Evolutionary conservation across 1,139 yeast genomes (phyloP), one percentile per base, ranked within the genome.

Genomic region (Candida tetrigidarum): DNA sequence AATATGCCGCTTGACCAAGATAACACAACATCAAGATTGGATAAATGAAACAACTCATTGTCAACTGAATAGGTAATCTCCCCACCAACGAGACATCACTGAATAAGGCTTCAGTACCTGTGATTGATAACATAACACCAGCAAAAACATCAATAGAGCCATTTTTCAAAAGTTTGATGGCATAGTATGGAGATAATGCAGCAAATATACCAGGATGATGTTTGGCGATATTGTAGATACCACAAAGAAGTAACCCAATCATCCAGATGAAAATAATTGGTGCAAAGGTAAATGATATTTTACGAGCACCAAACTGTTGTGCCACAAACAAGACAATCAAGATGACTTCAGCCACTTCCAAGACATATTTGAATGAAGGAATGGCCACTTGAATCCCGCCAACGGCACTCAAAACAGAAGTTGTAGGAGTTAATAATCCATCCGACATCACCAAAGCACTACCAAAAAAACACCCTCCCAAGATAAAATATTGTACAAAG

Each of bases 101-200:
- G 63, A 81, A 81, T 81, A 81, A 75, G 4, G 85, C 84, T 53
- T 81, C 86, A 2, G 79, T 68, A 34, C 86, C 86, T 0, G 86
- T 80, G 20, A 81, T 66, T 1, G 83, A 67, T 46, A 81, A 70
- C 76, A 80, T 74, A 2, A 78, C 77, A 4, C 80, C 76, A 8
- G 78, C 70, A 36, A 81, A 62, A 2, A 71, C 68, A 51, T 76
- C 79, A 29, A 78, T 62, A 3, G 73, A 73, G 3, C 73, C 71
- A 8, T 54, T 50, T 39, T 59, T 62, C 49, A 81, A 62, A 28
- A 74, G 68, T 15, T 64, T 52, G 41, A 78, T 67, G 2, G 84
- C 86, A 53, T 74, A 74, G 42, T 62, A 61, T 2, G 86, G 86
- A 28, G 76, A 76, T 39, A 81, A 62, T 0, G 82, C 75, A 45